Base-by-base conservation (phyloP, 306 rosid species). In the Sicyos edulis region DNA sequence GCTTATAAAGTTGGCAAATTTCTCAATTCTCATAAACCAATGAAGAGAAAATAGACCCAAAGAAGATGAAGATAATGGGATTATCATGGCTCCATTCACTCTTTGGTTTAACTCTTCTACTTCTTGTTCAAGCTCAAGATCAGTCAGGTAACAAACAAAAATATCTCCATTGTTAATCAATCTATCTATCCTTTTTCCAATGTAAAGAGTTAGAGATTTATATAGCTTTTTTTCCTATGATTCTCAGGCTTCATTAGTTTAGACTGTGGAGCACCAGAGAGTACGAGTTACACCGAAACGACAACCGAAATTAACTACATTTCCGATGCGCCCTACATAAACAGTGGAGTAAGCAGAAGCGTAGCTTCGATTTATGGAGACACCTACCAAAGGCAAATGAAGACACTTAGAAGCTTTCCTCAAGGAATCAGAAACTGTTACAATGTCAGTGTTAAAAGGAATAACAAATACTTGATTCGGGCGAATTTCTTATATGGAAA, bases 401-500 rank as follows among this genome's bases (percentile, higher is more conserved):
- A 11, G 19, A 11, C 26, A 52, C 74, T 77, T 20, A 77, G 84
- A 66, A 63, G 62, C 81, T 81, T 81, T 49, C 81, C 84, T 5
- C 64, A 74, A 21, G 85, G 85, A 63, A 74, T 32, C 8, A 55
- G 82, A 29, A 81, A 81, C 45, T 81, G 85, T 51, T 78, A 74
- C 71, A 78, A 51, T 17, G 52, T 81, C 26, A 70, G 63, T 51
- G 24, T 78, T 8, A 56, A 17, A 11, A 54, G 21, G 5, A 75
- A 52, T 24, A 56, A 71, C 67, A 74, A 58, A 10, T 81, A 81
- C 60, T 61, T 81, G 65, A 78, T 81, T 54, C 71, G 79, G 55
- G 82, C 75, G 4, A 55, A 32, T 10, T 81, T 81, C 56, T 11
- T 57, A 11, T 77, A 74, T 11, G 82, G 84, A 2, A 74, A 81